A percentile compares a stretch with the other conserved stretches of the same genome.
These are phyloP conservation scores for Aspergillus ruber DNA, from an alignment of 2,329 filamentous ascomycete species.

Conservation along the genomic window DNA sequence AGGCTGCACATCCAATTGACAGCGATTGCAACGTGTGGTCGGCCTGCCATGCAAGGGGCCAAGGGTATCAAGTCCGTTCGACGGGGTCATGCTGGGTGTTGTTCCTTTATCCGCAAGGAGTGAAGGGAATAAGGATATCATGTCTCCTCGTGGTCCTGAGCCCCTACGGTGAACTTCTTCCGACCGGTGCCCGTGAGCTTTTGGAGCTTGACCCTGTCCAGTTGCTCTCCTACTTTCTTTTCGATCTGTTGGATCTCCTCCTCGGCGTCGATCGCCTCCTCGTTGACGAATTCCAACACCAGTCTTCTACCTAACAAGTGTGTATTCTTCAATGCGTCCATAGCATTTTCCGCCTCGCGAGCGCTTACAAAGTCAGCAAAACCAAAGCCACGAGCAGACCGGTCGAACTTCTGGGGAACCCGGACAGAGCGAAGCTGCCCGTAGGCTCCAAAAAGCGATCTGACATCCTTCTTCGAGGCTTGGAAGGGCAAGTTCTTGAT, in stretches of 20 bases:
- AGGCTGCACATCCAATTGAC: constrained; percentile 21
- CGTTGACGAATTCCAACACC: constrained; percentile 85
- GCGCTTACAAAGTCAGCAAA: constrained; percentile 94
- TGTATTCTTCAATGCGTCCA: constrained; percentile 85
- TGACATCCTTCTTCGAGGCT: constrained; percentile 85
- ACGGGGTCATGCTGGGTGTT: constrained; percentile 4
- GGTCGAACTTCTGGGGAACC: constrained; percentile 91
- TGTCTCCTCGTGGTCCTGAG: constrained; percentile 57
- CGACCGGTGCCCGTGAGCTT: constrained; percentile 74
- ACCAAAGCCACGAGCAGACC: constrained; percentile 81
- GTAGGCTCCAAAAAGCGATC: constrained; percentile 78
- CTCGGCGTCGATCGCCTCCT: constrained; percentile 84
- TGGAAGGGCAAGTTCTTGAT: constrained; percentile 99
- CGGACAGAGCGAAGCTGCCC: constrained; percentile 88
- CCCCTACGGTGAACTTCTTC: constrained; percentile 80
- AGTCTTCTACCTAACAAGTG: constrained; percentile 85
- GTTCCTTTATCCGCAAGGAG: constrained; percentile 27
- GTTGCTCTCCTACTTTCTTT: constrained; percentile 85
- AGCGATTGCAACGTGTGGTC: constrained; percentile 31
- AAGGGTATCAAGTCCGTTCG: constrained; percentile 10
- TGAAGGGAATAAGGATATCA: constrained; percentile 27
- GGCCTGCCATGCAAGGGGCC: constrained; percentile 30
- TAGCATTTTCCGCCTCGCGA: constrained; percentile 82
- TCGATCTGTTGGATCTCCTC: constrained; percentile 96
- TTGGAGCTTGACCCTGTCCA: constrained; percentile 84